A percentile compares a stretch with the other conserved stretches of the same genome.
phyloP scores from a whole-genome alignment of 75 land plant species.

The Chamaecyparis obtusa region DNA sequence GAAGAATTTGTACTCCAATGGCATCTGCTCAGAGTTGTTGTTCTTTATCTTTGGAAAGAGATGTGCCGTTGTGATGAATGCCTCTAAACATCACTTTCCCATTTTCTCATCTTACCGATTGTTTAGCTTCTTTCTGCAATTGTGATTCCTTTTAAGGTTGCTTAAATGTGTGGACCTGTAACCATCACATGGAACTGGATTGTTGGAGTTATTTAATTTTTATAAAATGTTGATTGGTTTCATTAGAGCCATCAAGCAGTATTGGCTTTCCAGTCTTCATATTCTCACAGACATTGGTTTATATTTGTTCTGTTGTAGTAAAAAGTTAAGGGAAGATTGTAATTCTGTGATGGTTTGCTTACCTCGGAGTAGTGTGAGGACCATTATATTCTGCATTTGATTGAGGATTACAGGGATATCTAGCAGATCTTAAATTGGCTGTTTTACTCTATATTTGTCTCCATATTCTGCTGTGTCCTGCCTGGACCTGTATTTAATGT shows the following conservation, averaged over 20 bases:
- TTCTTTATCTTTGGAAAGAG: neutral
- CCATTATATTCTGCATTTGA: neutral
- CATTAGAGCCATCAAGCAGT: neutral
- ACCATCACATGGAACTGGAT: neutral
- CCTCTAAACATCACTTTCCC: neutral
- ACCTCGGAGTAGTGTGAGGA: neutral
- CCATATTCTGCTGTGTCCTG: too few species aligned
- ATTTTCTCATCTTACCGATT: neutral
- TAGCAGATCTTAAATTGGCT: neutral
- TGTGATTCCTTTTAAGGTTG: neutral
- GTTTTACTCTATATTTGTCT: neutral
- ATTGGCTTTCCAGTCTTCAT: neutral
- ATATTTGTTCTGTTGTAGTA: neutral
- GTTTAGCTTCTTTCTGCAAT: neutral
- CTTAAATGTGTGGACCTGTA: neutral
- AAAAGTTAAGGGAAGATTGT: neutral
- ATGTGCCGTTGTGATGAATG: neutral
- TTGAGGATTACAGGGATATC: neutral
- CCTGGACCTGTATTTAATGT: neutral
- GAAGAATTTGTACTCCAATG: neutral
- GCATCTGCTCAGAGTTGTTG: neutral
- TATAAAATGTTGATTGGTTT: neutral
- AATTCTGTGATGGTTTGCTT: neutral
- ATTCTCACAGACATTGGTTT: neutral
- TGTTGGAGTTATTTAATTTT: neutral